Evolutionary conservation across 2,329 filamentous ascomycete genomes (phyloP), one percentile per base, ranked within the genome.

Genomic region (Hypoxylon sp.): DNA sequence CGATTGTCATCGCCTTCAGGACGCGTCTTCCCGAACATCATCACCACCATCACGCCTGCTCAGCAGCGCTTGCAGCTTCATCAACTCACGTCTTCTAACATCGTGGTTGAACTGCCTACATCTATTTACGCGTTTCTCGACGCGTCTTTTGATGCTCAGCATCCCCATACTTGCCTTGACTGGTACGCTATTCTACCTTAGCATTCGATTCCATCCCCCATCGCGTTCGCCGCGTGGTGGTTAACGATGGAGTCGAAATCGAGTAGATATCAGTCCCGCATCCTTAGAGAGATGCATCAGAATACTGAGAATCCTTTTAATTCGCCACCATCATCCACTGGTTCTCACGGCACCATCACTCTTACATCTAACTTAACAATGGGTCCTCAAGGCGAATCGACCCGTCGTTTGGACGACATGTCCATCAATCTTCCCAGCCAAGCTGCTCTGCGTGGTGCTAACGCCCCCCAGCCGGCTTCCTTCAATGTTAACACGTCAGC

Each of bases 241-340:
- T 26, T 58, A 44, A 45, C 40, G 53, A 74, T 74, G 75, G 75
- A 74, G 49, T 68, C 73, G 50, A 73, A 72, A 56, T 68, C 68
- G 9, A 69, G 66, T 42, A 69, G 70, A 64, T 73, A 74, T 56
- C 70, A 73, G 26, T 77, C 75, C 24, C 75, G 75, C 70, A 76
- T 77, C 68, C 73, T 77, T 65, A 70, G 75, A 67, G 75, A 77
- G 72, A 77, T 77, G 75, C 73, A 74, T 68, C 74, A 77, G 22
- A 70, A 75, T 69, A 74, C 61, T 74, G 80, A 84, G 63, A 85
- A 87, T 74, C 84, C 85, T 4, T 87, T 86, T 78, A 85, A 85
- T 76, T 87, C 85, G 18, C 85, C 85, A 4, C 84, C 85, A 18
- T 86, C 85, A 5, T 87, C 85, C 5, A 87, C 85, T 28, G 85